Base-by-base conservation (phyloP, 306 rosid genomes). In the Trifolium pratense region DNA sequence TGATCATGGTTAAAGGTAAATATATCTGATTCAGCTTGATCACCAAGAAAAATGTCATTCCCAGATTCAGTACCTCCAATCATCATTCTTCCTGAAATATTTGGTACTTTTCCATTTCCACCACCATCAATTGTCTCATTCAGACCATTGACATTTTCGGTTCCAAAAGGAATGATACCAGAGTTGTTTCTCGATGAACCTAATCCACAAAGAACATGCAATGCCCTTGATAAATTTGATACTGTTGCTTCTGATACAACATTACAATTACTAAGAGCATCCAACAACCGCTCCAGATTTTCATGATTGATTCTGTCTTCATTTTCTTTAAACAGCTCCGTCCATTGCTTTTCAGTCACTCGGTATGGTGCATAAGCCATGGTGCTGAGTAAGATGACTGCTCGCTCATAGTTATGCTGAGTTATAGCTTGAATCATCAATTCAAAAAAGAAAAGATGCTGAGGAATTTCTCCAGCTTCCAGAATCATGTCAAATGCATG, bases 331-430 rank as follows among this genome's bases (percentile, higher is more conserved):
- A 94, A 84, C 76, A 86, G 63, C 18, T 87, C 73, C 32, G 87
- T 81, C 97, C 98, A 94, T 73, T 89, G 94, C 78, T 59, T 85
- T 79, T 91, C 88, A 25, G 88, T 75, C 65, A 89, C 84, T 70
- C 70, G 94, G 80, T 84, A 94, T 25, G 98, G 97, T 25, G 97
- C 96, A 78, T 88, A 81, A 70, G 91, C 89, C 92, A 89, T 84
- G 60, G 92, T 70, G 72, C 75, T 83, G 25, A 93, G 74, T 71
- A 91, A 80, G 79, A 81, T 53, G 73, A 82, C 81, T n/a, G 97
- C 94, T 75, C 79, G 87, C 73, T 79, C 84, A 71, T 85, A 89
- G 68, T 82, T 83, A 20, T 81, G 75, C 62, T 29, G 87, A 66
- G 85, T 78, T 37, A 78, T 76, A 52, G 89, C 88, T 84, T 88